Base-by-base conservation (phyloP, 2,329 filamentous ascomycete species). In the Pseudogymnoascus verrucosus region DNA sequence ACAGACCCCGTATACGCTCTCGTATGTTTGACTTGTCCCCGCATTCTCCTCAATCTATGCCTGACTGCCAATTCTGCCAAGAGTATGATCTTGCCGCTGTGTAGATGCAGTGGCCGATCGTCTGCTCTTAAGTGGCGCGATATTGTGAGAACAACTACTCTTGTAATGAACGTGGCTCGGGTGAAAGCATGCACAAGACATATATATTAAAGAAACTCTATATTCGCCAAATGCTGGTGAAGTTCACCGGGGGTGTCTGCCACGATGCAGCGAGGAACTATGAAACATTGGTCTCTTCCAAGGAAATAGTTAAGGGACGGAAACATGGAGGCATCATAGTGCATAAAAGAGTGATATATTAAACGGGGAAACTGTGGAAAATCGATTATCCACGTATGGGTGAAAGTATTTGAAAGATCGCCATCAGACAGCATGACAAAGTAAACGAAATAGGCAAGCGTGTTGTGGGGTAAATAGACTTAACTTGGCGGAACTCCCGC, bases 61-160 rank as follows among this genome's bases (percentile, higher is more conserved):
- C 26, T 19, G 26, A 57, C 51, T 57, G 51, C 51, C 51, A 57
- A 34, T 31, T n/a, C 51, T 57, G 51, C 51, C 51, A 34, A 57
- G 51, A 8, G 51, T 57, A n/a, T 4, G 47, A 54, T 54, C 47
- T 31, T 54, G 51, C 51, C 26, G 26, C n/a, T 57, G 26, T 34
- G 4, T 57, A 57, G 51, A 57, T n/a, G 51, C n/a, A 12, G 28
- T 34, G 8, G 51, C 7, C 28, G 51, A 57, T 57, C 51, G n/a
- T 34, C 51, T 8, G 51, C 8, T 34, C 51, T 34, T 57, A 19
- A 34, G n/a, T 57, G 26, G 51, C 28, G 51, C 26, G 28, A 57
- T 57, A 34, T 57, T 57, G 51, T 34, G 28, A 57, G 28, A 34
- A 34, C n/a, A 19, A 3, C 26, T 19, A 4, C 26, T 57, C 26